Evolutionary conservation across 306 rosid species (phyloP), one percentile per base, ranked within the genome.

Genomic region (Lathyrus sativus): DNA sequence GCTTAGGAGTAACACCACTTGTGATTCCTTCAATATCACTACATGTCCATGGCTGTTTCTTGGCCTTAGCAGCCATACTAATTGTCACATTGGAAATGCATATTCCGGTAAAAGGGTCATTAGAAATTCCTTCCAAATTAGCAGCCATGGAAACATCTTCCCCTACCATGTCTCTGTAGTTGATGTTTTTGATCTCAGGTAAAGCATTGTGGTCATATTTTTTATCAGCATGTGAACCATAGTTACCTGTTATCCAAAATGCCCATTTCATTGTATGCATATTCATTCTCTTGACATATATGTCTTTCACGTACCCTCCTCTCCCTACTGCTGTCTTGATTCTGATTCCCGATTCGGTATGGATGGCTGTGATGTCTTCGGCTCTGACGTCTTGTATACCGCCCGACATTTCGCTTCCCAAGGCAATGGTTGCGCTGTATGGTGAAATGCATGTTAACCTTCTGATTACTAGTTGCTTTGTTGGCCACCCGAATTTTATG

Each of bases 391-490:
- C 93, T 51, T 87, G 84, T 66, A 89, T 89, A 10, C 95, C 95
- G 0, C 96, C 96, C 0, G 96, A 85, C 95, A 87, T 89, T 61
- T 89, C 96, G 60, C 96, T 89, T 18, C 96, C 96, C 6, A 87
- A 71, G 1, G 96, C 96, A 37, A 89, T 89, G 63, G 85, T 79
- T 28, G 96, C 96, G 68, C 93, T 87, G 70, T 44, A 67, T 14
- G 96, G 96, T 6, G 93, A 89, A 55, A 87, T 85, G 84, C 96
- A 87, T 45, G 89, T 89, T 53, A 89, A 75, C 46, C 91, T 51
- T 71, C 95, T 74, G 58, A 87, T 85, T 2, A 85, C 65, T 9
- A 89, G 80, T 42, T 85, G 89, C 18, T 82, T 85, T n/a, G 93
- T 87, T 6, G 93, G 96, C 93, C 81, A 78, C 8, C 88, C 89